Evolutionary conservation across 2,329 filamentous ascomycete genomes (phyloP).

Genomic region (Xylariaceae sp.): DNA sequence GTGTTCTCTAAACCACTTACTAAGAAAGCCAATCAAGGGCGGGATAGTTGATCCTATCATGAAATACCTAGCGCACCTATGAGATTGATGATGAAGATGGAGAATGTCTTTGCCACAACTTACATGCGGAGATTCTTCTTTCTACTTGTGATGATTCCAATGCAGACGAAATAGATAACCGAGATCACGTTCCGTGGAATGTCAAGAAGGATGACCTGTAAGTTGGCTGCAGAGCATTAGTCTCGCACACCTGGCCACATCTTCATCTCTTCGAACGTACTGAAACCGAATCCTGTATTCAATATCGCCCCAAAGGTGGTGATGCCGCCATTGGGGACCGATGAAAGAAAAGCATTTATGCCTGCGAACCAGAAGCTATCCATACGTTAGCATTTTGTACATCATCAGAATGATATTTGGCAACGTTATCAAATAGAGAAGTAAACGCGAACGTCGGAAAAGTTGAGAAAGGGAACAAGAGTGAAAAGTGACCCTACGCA

Average conservation of each 20-base stretch:
- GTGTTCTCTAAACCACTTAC: too few relatives aligned
- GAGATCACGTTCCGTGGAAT: conserved; percentile 30
- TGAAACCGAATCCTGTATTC: conserved; percentile 32
- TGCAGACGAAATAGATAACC: conserved; percentile 30
- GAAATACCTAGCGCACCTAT: conserved; percentile 24
- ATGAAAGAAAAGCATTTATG: conserved; percentile 32
- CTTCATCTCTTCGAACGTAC: conserved; percentile 17
- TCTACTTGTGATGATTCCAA: conserved; percentile 29
- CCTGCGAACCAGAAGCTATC: conserved; percentile 31
- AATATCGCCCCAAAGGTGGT: conserved; percentile 32
- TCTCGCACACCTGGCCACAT: not conserved
- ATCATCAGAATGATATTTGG: not conserved
- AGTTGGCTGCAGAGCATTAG: conserved; percentile 23
- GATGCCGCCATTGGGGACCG: conserved; percentile 32
- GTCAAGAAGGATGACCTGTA: conserved; percentile 32
- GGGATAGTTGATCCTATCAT: conserved; percentile 33
- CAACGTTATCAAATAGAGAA: too few relatives aligned
- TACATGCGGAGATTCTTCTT: conserved; percentile 31
- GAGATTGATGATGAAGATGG: not conserved
- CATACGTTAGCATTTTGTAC: not conserved
- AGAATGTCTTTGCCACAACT: conserved; percentile 7
- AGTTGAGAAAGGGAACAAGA: not conserved
- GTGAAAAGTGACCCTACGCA: conserved; percentile 15
- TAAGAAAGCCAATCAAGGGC: conserved; percentile 31
- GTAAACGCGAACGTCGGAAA: not conserved